Base-by-base conservation (phyloP, 1,139 yeast genomes). In the Nakaseomyces delphensis region DNA sequence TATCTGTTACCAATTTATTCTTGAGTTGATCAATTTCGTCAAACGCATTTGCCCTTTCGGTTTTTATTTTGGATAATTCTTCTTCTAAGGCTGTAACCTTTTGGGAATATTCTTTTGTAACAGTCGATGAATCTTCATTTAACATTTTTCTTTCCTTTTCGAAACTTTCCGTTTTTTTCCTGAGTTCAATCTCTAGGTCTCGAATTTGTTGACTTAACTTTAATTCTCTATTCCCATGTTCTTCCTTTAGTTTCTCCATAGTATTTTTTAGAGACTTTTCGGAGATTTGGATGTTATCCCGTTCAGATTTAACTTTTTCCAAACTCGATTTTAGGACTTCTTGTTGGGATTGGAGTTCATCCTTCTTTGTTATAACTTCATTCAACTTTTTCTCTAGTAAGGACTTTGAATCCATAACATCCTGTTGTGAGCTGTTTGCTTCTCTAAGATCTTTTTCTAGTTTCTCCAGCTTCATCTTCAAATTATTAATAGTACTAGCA, bases 71-170 rank as follows among this genome's bases (percentile, higher is more conserved):
- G 21, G 50, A 50, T 32, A 57, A 39, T 25, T 59, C 54, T 23
- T 56, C 65, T 43, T 66, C 68, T 16, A 68, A 50, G 28, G 42
- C 47, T 2, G 56, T 61, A n/a, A 73, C 68, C 50, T 68, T 73
- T 38, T 70, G 73, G 7, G 73, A 64, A 48, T 73, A 75, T 44
- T 73, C 75, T 50, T 69, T 63, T 4, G 71, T 64, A 0, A 71
- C 63, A 1, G 74, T 63, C 42, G 73, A 77, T 0, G 82, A 74
- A 43, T 64, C 73, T 47, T 72, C 71, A 46, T 67, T 69, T 16
- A 72, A 53, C 55, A 71, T 60, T 9, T 62, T 65, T 41, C 79
- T 60, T 52, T 76, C 81, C 33, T 63, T 66, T 45, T 75, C 79
- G 43, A 76, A 68, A 38, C 70, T 79, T 40, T 62, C 52, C 0